Evolutionary conservation across 2,329 filamentous ascomycete genomes (phyloP), one percentile per base, ranked within the genome.

Genomic region (Fusarium neocosmosporiellum): DNA sequence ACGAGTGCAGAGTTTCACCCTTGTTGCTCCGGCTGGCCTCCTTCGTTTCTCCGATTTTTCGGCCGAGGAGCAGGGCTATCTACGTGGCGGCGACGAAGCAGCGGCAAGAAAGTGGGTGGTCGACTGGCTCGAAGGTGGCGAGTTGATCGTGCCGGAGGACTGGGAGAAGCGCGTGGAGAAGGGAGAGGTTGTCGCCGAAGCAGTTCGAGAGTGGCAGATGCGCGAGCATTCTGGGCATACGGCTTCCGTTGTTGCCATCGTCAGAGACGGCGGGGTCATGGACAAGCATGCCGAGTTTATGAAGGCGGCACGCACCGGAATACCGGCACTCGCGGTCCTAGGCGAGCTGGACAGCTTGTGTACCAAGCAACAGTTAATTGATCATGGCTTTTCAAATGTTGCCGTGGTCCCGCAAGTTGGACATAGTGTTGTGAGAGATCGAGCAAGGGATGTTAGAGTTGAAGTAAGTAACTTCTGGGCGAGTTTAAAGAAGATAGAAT

Each of bases 1-100:
- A 83, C 7, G 63, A 68, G 13, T 83, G 78, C 37, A 68, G 14
- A 71, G 59, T 16, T 79, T 85, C 55, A 77, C 78, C 0, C 77
- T 88, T 0, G 75, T 88, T n/a, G 86, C 86, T 1, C 86, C 86
- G 0, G 86, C 84, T 0, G 87, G 87, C 0, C 72, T 88, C 2
- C 66, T 86, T 1, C 74, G 73, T 13, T 61, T 71, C 0, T 37
- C 71, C 0, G 33, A 77, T 5, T 82, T 85, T 46, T 70, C 73
- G 0, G 57, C 71, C 0, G 71, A 80, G 36, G 62, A 82, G 50
- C 71, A 71, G 16, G 59, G 5, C 3, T 66, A 77, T 11, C 36
- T 79, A 37, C 66, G 77, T 2, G 79, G 71, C 0, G 75, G 63
- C 0, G 75, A 83, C 2, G 81, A 84, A 22, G 72, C 58, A 0